Evolutionary conservation across 257 asterid species (phyloP).

Genomic region (Echites panduratus): DNA sequence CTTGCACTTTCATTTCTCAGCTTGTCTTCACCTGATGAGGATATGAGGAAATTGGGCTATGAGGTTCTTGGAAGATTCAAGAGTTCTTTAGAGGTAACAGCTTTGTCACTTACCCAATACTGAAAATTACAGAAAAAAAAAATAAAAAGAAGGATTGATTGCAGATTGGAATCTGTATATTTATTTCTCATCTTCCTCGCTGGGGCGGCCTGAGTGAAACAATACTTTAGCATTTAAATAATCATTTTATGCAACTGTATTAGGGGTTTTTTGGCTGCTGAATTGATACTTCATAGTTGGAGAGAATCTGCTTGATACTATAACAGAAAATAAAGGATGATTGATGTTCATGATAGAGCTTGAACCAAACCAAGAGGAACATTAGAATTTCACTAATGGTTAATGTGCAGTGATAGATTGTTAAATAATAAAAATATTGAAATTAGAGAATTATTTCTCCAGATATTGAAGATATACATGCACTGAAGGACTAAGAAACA

Average conservation of each 20-base stretch:
- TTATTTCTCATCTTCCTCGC: neutral
- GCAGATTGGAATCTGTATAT: neutral
- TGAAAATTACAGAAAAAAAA: neutral
- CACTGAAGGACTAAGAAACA: neutral
- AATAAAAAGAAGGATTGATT: neutral
- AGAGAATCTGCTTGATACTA: neutral
- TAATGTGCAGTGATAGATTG: neutral
- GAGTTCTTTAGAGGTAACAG: constrained; percentile 58
- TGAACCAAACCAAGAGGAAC: neutral
- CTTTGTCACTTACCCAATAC: neutral
- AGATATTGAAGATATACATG: neutral
- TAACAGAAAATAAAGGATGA: neutral
- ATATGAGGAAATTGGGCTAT: constrained; percentile 70
- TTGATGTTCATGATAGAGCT: neutral
- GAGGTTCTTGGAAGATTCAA: constrained; percentile 67
- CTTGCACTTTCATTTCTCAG: constrained; percentile 75
- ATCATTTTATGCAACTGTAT: neutral
- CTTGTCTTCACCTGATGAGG: constrained; percentile 71
- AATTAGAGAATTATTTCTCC: neutral
- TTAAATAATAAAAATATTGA: neutral
- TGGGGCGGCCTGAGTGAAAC: neutral
- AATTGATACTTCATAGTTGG: neutral
- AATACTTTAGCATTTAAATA: neutral
- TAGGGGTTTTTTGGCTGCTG: neutral
- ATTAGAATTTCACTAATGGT: neutral